A percentile compares a stretch with the other conserved stretches of the same genome.
Evolutionary conservation across 2,329 filamentous ascomycete genomes (phyloP).

Genomic region (Exutisphaerella laricina): DNA sequence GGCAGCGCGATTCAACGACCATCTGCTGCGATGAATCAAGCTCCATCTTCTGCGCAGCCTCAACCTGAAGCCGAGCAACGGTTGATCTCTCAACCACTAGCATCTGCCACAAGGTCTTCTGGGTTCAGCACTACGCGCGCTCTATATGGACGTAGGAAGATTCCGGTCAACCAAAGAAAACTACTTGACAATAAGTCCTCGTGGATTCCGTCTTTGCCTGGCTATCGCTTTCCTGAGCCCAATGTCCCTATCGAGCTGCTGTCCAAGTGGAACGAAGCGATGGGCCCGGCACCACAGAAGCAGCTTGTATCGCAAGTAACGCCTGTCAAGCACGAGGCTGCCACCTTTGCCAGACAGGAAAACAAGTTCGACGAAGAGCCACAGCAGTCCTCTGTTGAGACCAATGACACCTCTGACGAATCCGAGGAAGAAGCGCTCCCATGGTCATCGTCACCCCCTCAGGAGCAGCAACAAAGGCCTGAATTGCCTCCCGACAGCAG

Average conservation of each 20-base stretch:
- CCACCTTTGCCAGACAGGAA: background rate
- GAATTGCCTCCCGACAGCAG: slow-evolving; percentile 5
- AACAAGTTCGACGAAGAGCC: background rate
- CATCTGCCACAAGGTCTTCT: background rate
- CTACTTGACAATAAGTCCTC: slow-evolving; percentile 45
- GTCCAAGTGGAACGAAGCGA: slow-evolving; percentile 22
- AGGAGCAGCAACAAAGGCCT: background rate
- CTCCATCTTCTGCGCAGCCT: slow-evolving; percentile 5
- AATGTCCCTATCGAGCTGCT: slow-evolving; percentile 38
- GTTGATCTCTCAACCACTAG: no score
- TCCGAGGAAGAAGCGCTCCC: slow-evolving; percentile 2
- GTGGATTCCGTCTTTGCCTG: slow-evolving; percentile 35
- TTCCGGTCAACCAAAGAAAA: slow-evolving; percentile 44
- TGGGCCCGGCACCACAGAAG: background rate
- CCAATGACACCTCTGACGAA: background rate
- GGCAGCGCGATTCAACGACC: background rate
- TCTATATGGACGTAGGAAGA: slow-evolving; percentile 25
- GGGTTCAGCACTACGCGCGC: slow-evolving; percentile 5
- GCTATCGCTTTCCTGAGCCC: slow-evolving; percentile 32
- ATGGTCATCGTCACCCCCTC: background rate
- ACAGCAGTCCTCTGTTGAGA: background rate
- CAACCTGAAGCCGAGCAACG: no score
- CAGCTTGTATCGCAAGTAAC: background rate
- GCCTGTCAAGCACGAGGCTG: background rate
- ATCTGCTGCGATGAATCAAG: background rate